Percentiles rank a stretch among this genome's conserved stretches.
Conservation (phyloP, 345 rosid species). For the Barbarea vulgaris region DNA sequence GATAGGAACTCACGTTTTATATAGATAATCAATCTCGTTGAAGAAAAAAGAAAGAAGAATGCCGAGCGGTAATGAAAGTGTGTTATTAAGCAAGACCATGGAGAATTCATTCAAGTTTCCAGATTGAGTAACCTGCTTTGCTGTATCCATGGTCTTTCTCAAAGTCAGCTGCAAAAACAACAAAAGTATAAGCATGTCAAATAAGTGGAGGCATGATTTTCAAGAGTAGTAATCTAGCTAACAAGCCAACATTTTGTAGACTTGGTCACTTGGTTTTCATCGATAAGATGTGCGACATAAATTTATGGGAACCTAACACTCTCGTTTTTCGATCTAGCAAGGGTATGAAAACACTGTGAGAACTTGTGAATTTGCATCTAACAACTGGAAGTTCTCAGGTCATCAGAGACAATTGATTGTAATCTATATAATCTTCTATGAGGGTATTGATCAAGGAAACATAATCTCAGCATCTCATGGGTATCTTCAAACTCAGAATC, state of each 20-base stretch:
- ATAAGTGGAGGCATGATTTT: background rate
- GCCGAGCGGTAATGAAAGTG: constrained; percentile 90
- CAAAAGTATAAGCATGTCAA: constrained; percentile 12
- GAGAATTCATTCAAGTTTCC: constrained; percentile 96
- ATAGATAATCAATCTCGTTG: constrained; percentile 86
- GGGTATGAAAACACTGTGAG: background rate
- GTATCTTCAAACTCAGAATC: background rate
- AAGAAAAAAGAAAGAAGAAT: constrained; percentile 68
- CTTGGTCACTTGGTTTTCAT: background rate
- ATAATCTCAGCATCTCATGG: background rate
- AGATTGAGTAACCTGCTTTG: constrained; percentile 84
- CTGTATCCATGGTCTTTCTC: constrained; percentile 95
- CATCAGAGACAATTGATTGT: background rate
- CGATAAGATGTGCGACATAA: background rate
- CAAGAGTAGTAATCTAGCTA: constrained; percentile 1
- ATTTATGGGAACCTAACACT: background rate
- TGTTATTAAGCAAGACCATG: constrained; percentile 95
- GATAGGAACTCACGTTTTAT: constrained; percentile 61
- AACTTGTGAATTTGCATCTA: background rate
- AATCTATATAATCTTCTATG: background rate
- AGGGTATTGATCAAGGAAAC: background rate
- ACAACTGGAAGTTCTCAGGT: background rate
- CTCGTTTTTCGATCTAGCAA: background rate
- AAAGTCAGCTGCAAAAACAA: constrained; percentile 74
- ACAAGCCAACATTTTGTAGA: background rate